A percentile compares a stretch with the other conserved stretches of the same genome.
These are phyloP conservation scores for Pichia nakasei DNA, from an alignment of 805 yeast genomes.

Conservation along the genomic window DNA sequence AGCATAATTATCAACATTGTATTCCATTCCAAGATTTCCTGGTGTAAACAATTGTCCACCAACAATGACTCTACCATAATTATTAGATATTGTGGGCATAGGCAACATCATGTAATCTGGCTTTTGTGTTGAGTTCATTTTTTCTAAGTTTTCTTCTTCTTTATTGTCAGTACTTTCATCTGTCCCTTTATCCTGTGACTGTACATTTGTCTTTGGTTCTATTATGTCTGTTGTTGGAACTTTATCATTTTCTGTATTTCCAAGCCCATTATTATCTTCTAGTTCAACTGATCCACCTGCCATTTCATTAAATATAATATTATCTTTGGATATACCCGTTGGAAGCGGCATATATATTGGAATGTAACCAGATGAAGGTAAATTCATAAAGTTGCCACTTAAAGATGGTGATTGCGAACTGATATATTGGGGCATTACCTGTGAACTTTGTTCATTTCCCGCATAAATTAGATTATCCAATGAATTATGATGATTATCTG, in stretches of 20 bases:
- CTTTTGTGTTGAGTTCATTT: not conserved
- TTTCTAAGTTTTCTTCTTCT: not conserved
- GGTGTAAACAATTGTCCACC: constrained; percentile 10
- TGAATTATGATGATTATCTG: not conserved
- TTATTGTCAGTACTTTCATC: not conserved
- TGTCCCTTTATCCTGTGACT: too few relatives aligned
- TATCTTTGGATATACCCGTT: not conserved
- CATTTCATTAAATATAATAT: not conserved
- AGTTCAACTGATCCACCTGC: not conserved
- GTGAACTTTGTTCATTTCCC: not conserved
- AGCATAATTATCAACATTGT: constrained; percentile 2
- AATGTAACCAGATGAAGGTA: constrained; percentile 2
- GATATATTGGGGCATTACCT: not conserved
- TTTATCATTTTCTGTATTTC: not conserved
- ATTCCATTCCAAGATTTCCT: constrained; percentile 2
- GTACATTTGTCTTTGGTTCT: not conserved
- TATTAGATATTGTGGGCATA: constrained; percentile 1
- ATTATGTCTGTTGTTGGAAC: not conserved
- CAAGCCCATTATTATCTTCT: not conserved
- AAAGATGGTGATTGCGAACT: not conserved
- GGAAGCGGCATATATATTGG: not conserved
- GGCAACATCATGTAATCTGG: constrained; percentile 7
- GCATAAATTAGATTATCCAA: not conserved
- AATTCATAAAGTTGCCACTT: not conserved
- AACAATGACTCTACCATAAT: constrained; percentile 2